These are phyloP conservation scores for Paecilomyces variotii DNA, from an alignment of 2,329 filamentous ascomycete species.

Conservation along the genomic window DNA sequence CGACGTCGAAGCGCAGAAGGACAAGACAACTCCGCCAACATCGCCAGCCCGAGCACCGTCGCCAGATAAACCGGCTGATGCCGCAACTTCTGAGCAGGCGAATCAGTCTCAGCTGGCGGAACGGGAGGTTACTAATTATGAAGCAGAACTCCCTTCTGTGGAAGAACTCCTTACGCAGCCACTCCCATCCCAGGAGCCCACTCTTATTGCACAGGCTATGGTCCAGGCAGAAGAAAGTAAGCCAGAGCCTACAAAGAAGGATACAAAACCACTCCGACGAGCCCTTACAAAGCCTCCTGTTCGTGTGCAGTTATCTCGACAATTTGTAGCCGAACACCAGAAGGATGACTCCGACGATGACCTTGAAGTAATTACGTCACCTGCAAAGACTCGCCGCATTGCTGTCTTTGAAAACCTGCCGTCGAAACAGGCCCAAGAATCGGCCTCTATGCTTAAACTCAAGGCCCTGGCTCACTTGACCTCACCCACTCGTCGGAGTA, in stretches of 20 bases:
- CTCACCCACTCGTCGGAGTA: constrained; percentile 45
- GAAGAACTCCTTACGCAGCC: constrained; percentile 25
- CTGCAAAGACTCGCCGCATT: constrained; percentile 33
- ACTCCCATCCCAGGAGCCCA: constrained; percentile 7
- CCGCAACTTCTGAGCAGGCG: not conserved
- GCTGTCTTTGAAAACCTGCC: constrained; percentile 65
- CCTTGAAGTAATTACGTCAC: constrained; percentile 54
- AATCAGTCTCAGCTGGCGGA: constrained; percentile 3
- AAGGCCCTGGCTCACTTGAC: constrained; percentile 66
- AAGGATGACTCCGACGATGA: constrained; percentile 42
- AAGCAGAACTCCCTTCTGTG: constrained; percentile 32
- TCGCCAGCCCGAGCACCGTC: constrained; percentile 43
- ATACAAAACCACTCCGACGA: constrained; percentile 21
- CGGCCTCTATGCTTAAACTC: constrained; percentile 55
- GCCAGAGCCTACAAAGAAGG: constrained; percentile 14
- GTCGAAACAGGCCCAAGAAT: constrained; percentile 53
- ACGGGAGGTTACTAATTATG: constrained; percentile 14
- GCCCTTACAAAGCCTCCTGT: constrained; percentile 23
- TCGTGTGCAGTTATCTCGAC: constrained; percentile 33
- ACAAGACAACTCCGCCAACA: constrained; percentile 61
- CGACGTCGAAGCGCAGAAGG: constrained; percentile 33
- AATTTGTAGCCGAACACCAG: constrained; percentile 26
- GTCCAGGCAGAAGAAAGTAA: constrained; percentile 1
- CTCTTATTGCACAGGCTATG: constrained; percentile 2
- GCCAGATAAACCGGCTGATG: constrained; percentile 2